These are phyloP conservation scores for Schizothecium vesticola DNA, from an alignment of 495 filamentous ascomycete species.

Conservation along the genomic window DNA sequence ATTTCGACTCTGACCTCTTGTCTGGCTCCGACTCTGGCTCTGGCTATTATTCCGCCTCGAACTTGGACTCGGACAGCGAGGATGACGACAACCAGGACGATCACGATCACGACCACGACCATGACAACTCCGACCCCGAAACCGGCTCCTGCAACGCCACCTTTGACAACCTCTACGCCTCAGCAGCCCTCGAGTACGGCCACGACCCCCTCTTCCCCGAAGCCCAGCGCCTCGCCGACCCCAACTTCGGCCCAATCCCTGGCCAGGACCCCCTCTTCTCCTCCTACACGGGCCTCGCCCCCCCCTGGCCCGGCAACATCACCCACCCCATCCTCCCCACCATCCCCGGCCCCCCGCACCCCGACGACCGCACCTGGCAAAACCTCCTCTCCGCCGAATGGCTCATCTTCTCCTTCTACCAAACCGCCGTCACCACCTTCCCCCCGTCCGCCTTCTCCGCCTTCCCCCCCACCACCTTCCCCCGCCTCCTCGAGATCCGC, in stretches of 20 bases:
- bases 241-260: constrained; percentile 37
- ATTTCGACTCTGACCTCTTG: too few relatives aligned
- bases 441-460: constrained; percentile 35
- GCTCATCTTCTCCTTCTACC: constrained; percentile 53
- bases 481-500: constrained; percentile 49
- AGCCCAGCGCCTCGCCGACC: constrained; percentile 35
- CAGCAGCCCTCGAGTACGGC: too few relatives aligned
- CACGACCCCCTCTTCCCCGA: constrained; percentile 11
- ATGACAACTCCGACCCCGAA: too few relatives aligned
- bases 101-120: too few relatives aligned
- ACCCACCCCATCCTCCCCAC: constrained; percentile 40
- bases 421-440: constrained; percentile 45
- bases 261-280: constrained; percentile 41
- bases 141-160: background rate
- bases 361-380: constrained; percentile 48
- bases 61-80: background rate
- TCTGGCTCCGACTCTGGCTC: too few relatives aligned
- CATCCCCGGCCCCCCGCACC: constrained; percentile 29
- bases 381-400: constrained; percentile 51
- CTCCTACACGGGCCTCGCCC: constrained; percentile 36
- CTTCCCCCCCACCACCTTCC: constrained; percentile 41
- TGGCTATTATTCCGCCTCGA: background rate
- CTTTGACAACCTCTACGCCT: background rate
- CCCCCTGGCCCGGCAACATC: constrained; percentile 45
- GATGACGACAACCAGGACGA: too few relatives aligned